Evolutionary conservation across 768 basidiomycete genomes (phyloP).

Genomic region (Kwoniella pini): DNA sequence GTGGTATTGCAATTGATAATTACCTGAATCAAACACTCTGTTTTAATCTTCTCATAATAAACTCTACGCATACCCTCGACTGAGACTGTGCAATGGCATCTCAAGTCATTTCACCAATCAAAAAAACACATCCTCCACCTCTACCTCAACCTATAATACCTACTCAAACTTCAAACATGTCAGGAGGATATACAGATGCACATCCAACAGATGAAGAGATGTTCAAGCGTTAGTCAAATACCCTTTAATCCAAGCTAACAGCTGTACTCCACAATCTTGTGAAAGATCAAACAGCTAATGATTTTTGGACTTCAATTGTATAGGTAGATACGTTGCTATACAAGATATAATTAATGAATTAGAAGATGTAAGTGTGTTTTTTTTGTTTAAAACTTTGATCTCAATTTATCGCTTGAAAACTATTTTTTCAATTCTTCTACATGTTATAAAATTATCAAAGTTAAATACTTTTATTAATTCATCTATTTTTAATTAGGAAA

Average conservation of each 20-base stretch:
- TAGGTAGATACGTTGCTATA: slow-evolving; percentile 25
- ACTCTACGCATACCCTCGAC: no score
- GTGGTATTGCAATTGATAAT: no score
- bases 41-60: no score
- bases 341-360: slow-evolving; percentile 22
- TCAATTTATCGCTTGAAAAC: no score
- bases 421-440: no score
- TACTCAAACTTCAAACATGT: background rate
- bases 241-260: no score
- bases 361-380: slow-evolving; percentile 28
- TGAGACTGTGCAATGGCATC: background rate
- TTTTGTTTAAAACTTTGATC: no score
- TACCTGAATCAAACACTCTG: no score
- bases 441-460: no score
- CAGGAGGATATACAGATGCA: slow-evolving; percentile 13
- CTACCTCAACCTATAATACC: background rate
- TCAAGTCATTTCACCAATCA: slow-evolving; percentile 3
- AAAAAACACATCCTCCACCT: slow-evolving; percentile 1
- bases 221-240: slow-evolving; percentile 31
- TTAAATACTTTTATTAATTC: no score
- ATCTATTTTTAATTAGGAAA: slow-evolving; percentile 17
- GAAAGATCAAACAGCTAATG: background rate
- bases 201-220: slow-evolving; percentile 25
- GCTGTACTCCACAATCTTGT: no score
- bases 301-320: background rate